Evolutionary conservation across 768 basidiomycete species (phyloP), one percentile per base, ranked within the genome.

Genomic region (Tephrocybe sp.): DNA sequence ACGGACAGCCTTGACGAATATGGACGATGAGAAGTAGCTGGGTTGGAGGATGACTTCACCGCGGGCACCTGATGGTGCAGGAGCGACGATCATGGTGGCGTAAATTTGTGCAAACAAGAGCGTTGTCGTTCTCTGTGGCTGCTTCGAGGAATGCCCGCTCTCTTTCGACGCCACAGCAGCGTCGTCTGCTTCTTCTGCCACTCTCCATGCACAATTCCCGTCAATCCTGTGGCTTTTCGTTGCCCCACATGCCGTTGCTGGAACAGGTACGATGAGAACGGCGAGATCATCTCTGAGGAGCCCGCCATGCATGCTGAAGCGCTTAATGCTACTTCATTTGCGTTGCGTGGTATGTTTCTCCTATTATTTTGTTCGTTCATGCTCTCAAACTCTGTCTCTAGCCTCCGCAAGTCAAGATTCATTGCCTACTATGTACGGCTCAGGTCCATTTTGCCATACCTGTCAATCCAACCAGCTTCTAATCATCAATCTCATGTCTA

Each of bases 391-490:
- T 9, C 40, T 22, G 16, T 43, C 54, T 43, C 14, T 54, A 91
- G 89, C 80, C 5, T 86, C 85, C 16, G 83, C 80, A 3, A 81
- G 80, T 59, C 87, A 80, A 60, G 81, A 89, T 63, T 78, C 81
- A 19, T 68, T 92, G 20, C 88, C 84, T 1, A 78, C 81, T 17
- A 64, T 74, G 49, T 87, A 85, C 48, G 71, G 78, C 38, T 75
- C 72, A 22, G 74, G 79, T 1, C 78, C 81, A 7, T 95, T 96
- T 71, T 98, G 94, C 68, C 84, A 87, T 59, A 82, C 82, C 6
- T 97, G 95, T 65, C 85, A 87, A 59, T 89, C 91, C n/a, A 98
- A 98, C 67, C 94, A 97, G 62, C 86, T 84, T 73, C 78, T 98
- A 34, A 73, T 92, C 47, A 73, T 89, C 54, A 91, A 93, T 66